phyloP scores from a whole-genome alignment of 176 grass and related monocot genomes.

The Rhynchospora tenuis region DNA sequence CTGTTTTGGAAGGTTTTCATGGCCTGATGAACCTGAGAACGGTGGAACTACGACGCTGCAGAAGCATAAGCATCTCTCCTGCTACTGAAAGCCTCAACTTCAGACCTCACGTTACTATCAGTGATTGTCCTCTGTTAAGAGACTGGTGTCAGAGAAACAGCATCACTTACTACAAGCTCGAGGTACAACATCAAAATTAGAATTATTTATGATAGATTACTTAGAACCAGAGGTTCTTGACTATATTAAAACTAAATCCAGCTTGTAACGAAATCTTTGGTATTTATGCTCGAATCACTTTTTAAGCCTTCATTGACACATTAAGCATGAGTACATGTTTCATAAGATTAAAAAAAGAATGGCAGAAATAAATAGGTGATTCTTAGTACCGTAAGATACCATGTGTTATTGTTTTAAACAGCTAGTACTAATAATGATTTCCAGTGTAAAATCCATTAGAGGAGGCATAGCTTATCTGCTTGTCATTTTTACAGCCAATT shows the following conservation, averaged over 20 bases:
- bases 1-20: neutral
- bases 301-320: neutral
- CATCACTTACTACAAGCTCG: neutral
- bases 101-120: neutral
- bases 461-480: neutral
- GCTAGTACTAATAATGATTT: neutral
- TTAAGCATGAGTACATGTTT: neutral
- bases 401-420: neutral
- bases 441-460: neutral
- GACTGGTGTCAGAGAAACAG: neutral
- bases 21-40: neutral
- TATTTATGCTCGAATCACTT: neutral
- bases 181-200: neutral
- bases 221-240: neutral
- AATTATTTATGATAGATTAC: neutral
- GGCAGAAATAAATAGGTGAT: neutral
- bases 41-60: neutral
- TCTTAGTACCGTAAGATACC: neutral
- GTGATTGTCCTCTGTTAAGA: neutral
- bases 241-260: neutral
- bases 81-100: neutral
- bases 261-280: neutral
- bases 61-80: neutral
- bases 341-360: neutral
- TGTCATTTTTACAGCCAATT: neutral